Conservation (phyloP, 371 early-diverging fungal genomes). For the Parasitella parasitica region DNA sequence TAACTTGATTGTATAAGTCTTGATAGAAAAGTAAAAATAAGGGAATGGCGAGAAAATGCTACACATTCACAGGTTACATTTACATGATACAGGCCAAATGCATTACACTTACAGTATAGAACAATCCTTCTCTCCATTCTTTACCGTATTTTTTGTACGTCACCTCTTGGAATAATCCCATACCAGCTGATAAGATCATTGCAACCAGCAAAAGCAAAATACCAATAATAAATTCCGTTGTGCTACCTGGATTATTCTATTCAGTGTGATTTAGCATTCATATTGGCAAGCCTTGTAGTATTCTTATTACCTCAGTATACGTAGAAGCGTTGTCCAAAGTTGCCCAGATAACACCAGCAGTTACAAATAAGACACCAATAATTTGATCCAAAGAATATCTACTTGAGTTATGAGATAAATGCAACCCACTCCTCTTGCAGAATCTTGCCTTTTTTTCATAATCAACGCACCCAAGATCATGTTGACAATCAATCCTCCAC, state of each 20-base stretch:
- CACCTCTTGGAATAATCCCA: slow-evolving; percentile 84
- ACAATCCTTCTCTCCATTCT: slow-evolving; percentile 88
- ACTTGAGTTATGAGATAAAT: background rate
- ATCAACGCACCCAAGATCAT: slow-evolving; percentile 81
- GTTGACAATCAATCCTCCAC: slow-evolving; percentile 79
- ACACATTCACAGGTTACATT: background rate
- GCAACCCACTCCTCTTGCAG: background rate
- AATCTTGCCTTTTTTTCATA: slow-evolving; percentile 62
- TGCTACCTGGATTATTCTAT: slow-evolving; percentile 23
- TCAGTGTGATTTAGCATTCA: background rate
- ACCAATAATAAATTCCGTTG: slow-evolving; percentile 69
- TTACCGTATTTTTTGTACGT: slow-evolving; percentile 81
- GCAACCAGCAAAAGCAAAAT: slow-evolving; percentile 72
- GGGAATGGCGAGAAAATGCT: slow-evolving; percentile 82
- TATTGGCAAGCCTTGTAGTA: background rate
- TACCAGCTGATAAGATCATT: slow-evolving; percentile 73
- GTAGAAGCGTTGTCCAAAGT: slow-evolving; percentile 50
- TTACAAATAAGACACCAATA: slow-evolving; percentile 73
- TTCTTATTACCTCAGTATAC: slow-evolving; percentile 8
- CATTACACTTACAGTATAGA: slow-evolving; percentile 68
- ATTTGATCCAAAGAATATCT: slow-evolving; percentile 43
- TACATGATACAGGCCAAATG: no score
- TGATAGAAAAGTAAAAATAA: slow-evolving; percentile 71
- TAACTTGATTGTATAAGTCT: slow-evolving; percentile 59
- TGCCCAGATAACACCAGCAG: slow-evolving; percentile 74